Conservation (phyloP, 306 rosid genomes). For the Vigna hirtella region DNA sequence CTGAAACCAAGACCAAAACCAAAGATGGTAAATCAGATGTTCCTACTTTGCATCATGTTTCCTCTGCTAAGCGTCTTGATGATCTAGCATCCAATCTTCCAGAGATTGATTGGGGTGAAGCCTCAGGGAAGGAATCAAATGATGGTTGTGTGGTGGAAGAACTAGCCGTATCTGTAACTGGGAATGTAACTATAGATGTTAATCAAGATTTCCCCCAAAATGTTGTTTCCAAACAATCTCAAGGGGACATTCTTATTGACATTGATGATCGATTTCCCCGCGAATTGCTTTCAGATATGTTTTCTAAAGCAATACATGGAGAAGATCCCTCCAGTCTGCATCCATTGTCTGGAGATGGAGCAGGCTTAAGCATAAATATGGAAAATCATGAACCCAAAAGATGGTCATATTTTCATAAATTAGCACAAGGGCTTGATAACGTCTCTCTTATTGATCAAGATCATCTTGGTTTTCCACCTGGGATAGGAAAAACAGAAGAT, state of each 20-base stretch:
- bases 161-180: slow-evolving; percentile 53
- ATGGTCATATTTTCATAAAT: slow-evolving; percentile 81
- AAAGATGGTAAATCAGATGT: slow-evolving; percentile 40
- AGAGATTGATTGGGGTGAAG: slow-evolving; percentile 58
- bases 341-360: slow-evolving; percentile 63
- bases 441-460: slow-evolving; percentile 86
- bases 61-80: slow-evolving; percentile 57
- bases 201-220: slow-evolving; percentile 51
- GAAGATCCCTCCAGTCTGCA: slow-evolving; percentile 54
- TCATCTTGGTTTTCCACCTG: slow-evolving; percentile 66
- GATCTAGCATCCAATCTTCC: slow-evolving; percentile 59
- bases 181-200: slow-evolving; percentile 47
- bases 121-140: slow-evolving; percentile 48
- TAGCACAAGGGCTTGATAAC: slow-evolving; percentile 72
- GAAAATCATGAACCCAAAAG: slow-evolving; percentile 77
- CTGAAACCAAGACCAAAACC: slow-evolving; percentile 41
- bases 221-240: slow-evolving; percentile 55
- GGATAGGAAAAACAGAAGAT: slow-evolving; percentile 52
- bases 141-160: slow-evolving; percentile 44
- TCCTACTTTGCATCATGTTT: slow-evolving; percentile 42
- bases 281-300: slow-evolving; percentile 78
- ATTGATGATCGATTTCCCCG: slow-evolving; percentile 90
- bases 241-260: slow-evolving; percentile 78
- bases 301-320: slow-evolving; percentile 77
- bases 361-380: slow-evolving; percentile 76